Percentiles rank a stretch among this genome's conserved stretches.
These are phyloP conservation scores for Candolleomyces aberdarensis DNA, from an alignment of 768 basidiomycete species.

Conservation along the genomic window DNA sequence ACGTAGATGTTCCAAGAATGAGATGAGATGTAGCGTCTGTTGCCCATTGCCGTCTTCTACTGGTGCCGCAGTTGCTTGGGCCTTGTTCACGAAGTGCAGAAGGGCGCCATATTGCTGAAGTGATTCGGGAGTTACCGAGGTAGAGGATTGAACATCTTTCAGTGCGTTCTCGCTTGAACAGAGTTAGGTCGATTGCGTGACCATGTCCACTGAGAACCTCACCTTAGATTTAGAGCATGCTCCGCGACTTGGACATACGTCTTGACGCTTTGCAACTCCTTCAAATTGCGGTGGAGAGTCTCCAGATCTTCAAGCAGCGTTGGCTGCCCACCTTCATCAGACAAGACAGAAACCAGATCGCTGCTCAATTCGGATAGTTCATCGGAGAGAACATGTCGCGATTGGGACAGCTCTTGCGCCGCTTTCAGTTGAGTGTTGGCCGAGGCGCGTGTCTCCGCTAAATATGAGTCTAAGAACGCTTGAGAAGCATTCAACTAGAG, in stretches of 20 bases:
- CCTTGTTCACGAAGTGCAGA: constrained; percentile 54
- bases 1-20: constrained; percentile 59
- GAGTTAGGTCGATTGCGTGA: constrained; percentile 7
- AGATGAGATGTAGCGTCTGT: constrained; percentile 55
- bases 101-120: constrained; percentile 60
- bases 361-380: constrained; percentile 66
- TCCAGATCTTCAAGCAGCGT: constrained; percentile 85
- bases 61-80: constrained; percentile 39
- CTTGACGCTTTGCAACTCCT: constrained; percentile 72
- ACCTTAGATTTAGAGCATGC: constrained; percentile 72
- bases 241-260: constrained; percentile 76
- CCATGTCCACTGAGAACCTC: constrained; percentile 14
- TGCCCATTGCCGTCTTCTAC: constrained; percentile 46
- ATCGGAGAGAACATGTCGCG: constrained; percentile 75
- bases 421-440: constrained; percentile 51
- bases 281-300: constrained; percentile 69
- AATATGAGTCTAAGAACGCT: constrained; percentile 39
- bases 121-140: constrained; percentile 39
- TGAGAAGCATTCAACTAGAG: constrained; percentile 58
- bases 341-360: constrained; percentile 58
- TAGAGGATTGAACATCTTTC: constrained; percentile 43
- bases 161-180: constrained; percentile 53
- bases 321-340: constrained; percentile 43
- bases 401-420: constrained; percentile 72
- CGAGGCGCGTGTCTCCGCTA: constrained; percentile 44